Evolutionary conservation across 371 early-diverging fungal genomes (phyloP), one percentile per base, ranked within the genome.

Genomic region (Mucor plumbeus): DNA sequence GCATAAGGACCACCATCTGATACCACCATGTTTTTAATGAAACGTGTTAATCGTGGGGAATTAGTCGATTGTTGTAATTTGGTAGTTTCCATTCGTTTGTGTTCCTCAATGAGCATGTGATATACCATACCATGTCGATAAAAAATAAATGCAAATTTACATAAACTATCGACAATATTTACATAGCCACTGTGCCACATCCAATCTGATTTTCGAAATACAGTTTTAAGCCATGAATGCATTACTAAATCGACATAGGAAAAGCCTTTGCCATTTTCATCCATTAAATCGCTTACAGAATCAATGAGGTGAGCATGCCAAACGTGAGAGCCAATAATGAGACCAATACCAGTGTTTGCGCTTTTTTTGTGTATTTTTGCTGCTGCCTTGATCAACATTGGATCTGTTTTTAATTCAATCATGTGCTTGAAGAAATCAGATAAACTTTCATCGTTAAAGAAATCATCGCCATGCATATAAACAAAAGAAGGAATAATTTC

Each of bases 381-480:
- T 19, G 63, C 75, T 34, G 80, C 77, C 6, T 64, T 62, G 1
- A 61, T 61, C 4, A 87, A 65, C 69, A 78, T 64, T 6, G 84
- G 85, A 44, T 87, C 86, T 8, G 75, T 54, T 57, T 85, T 85
- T 34, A 77, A 70, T 15, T 77, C 71, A 13, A 81, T 63, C 69
- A 85, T 71, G 26, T 78, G 77, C 1, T 71, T 67, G 15, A 80
- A 58, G 50, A 84, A 78, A 14, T 79, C 75, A 21, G 17, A 10
- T 14, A 79, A 26, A 13, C 75, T 79, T 21, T 59, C 63, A 33
- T 77, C 83, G 21, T 80, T 80, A 57, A 83, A 82, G 7, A 88
- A 75, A 15, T 84, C 85, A 33, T 84, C 85, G 33, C 82, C 81
- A 17, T 81, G 85, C 79, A 82, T 76, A 43, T 80, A 84, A 0